Evolutionary conservation across 2,329 filamentous ascomycete species (phyloP), one percentile per base, ranked within the genome.

Genomic region (Cytospora mali): DNA sequence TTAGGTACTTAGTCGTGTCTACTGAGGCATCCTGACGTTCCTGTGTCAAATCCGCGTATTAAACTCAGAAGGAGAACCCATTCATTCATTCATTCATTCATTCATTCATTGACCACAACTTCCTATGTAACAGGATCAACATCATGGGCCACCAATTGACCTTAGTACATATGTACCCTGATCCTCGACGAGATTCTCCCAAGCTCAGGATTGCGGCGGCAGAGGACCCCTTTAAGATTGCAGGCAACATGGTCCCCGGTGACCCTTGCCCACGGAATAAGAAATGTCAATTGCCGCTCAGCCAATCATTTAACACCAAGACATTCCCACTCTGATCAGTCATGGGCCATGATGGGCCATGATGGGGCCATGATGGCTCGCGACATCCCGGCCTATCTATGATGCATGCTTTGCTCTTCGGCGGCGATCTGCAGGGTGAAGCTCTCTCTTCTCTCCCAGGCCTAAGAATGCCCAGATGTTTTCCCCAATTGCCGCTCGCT

Each of bases 161-260:
- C n/a, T n/a, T n/a, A n/a, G n/a, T n/a, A n/a, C n/a, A 13, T 23
- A 23, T 21, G n/a, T 35, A 46, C 39, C 35, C 14, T 55, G 53
- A 42, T 27, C 31, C n/a, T 39, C 23, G 31, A 25, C 14, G 28
- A 7, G 33, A 29, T 46, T 16, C 28, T 55, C 46, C 23, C 52
- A 29, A 46, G 53, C 57, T 64, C 62, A 59, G 31, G 49, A 59
- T 59, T 59, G 57, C 57, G 57, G 57, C 50, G 33, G 57, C 49
- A 23, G 49, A 53, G 49, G 49, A 23, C 57, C 57, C 62, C 39
- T 57, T 57, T 64, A 56, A 64, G 27, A 64, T 64, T 64, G 58
- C 62, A 64, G 62, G 62, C 53, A 49, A 33, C 46, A 33, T 63
- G 39, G 46, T 31, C 31, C 61, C 49, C 16, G 42, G 46, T 63